phyloP scores from a whole-genome alignment of 495 filamentous ascomycete genomes.

The Neurospora sp. region DNA sequence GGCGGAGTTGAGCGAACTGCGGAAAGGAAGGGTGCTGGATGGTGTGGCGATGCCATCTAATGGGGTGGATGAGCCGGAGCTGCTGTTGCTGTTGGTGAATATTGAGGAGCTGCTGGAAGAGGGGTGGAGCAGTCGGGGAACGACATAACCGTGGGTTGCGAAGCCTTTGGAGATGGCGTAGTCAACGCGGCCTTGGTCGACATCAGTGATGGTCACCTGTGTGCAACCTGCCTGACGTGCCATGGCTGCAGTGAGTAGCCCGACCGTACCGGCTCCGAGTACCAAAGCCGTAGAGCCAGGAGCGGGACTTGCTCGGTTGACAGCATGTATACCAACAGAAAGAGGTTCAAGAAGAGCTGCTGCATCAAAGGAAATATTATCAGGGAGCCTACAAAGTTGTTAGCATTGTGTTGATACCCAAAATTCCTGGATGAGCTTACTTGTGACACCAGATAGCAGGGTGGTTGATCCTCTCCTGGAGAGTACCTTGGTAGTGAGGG shows the following conservation, averaged over 20 bases:
- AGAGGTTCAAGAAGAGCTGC: constrained; percentile 82
- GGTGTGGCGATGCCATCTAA: constrained; percentile 38
- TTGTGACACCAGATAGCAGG: constrained; percentile 69
- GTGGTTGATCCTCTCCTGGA: constrained; percentile 84
- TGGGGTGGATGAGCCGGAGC: constrained; percentile 32
- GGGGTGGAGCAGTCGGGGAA: constrained; percentile 35
- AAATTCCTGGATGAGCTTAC: constrained; percentile 26
- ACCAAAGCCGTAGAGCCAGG: constrained; percentile 59
- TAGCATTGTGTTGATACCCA: background rate
- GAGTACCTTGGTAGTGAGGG: constrained; percentile 83
- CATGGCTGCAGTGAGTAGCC: constrained; percentile 66
- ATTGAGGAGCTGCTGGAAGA: constrained; percentile 32
- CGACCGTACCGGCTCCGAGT: constrained; percentile 79
- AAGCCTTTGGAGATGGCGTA: constrained; percentile 67
- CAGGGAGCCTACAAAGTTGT: constrained; percentile 48
- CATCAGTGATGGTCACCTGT: constrained; percentile 68
- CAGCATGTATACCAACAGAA: constrained; percentile 75
- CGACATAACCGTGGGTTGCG: constrained; percentile 57
- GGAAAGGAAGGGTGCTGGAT: constrained; percentile 24
- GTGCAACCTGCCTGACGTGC: constrained; percentile 57
- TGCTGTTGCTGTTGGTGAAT: constrained; percentile 20
- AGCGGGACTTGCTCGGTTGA: constrained; percentile 46
- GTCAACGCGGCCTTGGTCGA: constrained; percentile 64
- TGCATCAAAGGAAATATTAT: constrained; percentile 57
- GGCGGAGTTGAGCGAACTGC: constrained; percentile 45